phyloP scores from a whole-genome alignment of 2,329 filamentous ascomycete species.

The Cercospora janseana region DNA sequence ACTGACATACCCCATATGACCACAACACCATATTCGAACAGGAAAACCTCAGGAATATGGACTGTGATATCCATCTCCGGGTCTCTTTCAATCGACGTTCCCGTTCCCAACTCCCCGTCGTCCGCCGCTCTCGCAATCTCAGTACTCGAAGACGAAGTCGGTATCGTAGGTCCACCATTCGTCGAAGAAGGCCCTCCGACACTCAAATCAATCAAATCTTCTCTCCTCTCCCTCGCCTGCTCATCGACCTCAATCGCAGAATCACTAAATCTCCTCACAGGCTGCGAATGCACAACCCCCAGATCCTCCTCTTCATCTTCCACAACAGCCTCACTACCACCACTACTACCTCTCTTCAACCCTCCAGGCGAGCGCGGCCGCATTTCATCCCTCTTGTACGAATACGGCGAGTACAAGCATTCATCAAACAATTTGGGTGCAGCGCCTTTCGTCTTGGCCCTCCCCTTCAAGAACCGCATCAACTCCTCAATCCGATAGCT shows the following conservation, averaged over 20 bases:
- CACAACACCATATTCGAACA: slow-evolving; percentile 96
- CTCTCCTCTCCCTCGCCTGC: slow-evolving; percentile 37
- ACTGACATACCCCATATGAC: slow-evolving; percentile 98
- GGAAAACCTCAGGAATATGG: slow-evolving; percentile 89
- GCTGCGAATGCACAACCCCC: slow-evolving; percentile 34
- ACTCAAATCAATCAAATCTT: slow-evolving; percentile 39
- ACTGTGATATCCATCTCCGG: slow-evolving; percentile 82
- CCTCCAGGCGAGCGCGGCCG: slow-evolving; percentile 33
- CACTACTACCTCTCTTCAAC: slow-evolving; percentile 24
- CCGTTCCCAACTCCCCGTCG: slow-evolving; percentile 15
- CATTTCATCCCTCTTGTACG: slow-evolving; percentile 55
- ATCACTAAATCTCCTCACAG: slow-evolving; percentile 67
- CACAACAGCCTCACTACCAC: slow-evolving; percentile 7
- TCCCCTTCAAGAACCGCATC: slow-evolving; percentile 86
- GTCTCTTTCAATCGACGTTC: slow-evolving; percentile 36
- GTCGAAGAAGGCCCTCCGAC: slow-evolving; percentile 16
- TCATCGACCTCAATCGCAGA: slow-evolving; percentile 68
- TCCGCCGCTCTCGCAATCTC: slow-evolving; percentile 17
- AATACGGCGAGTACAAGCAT: slow-evolving; percentile 94
- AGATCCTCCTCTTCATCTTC: slow-evolving; percentile 24
- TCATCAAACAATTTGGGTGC: slow-evolving; percentile 94
- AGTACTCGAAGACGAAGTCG: slow-evolving; percentile 15
- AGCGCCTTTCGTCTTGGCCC: slow-evolving; percentile 71
- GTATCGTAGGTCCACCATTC: slow-evolving; percentile 22
- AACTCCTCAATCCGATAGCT: slow-evolving; percentile 86